Base-by-base conservation (phyloP, 2,329 filamentous ascomycete species). In the Cordyceps tenuipes region DNA sequence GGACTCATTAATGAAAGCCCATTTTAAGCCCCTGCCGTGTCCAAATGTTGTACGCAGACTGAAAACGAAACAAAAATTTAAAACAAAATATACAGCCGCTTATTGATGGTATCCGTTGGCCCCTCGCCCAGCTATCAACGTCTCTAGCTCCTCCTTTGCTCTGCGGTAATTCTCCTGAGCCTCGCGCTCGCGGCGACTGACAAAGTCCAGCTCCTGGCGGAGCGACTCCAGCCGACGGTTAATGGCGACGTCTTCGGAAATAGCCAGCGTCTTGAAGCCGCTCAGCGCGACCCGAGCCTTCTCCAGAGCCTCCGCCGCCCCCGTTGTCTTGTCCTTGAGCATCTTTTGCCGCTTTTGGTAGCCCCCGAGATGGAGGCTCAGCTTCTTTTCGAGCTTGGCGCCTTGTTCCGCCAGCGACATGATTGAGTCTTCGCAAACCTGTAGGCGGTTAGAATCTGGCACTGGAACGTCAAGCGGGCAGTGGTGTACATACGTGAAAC, bases 361-460 rank as follows among this genome's bases (percentile, higher is more conserved):
- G 15, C 94, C 94, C 26, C 92, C 92, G 2, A 96, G 84, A 67
- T 94, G 87, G 58, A 96, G 79, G 0, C 81, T 80, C n/a, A 99
- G 82, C 74, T 94, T 97, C 82, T 96, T 96, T 75, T 97, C 92
- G 1, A 96, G 78, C 73, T 93, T 95, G 70, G 91, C 90, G 58
- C 89, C 90, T 61, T 87, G 82, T 66, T 93, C 87, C 3, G 92
- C 94, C 0, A 86, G 85, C 3, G 82, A 77, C 66, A 89, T 81
- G 63, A 96, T 88, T 8, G 82, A 79, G 51, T 89, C 83, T 73
- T 94, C 89, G 1, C 91, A 82, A 50, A 80, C 81, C 86, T 89
- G 59, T 55, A 23, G 62, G 47, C 57, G 29, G 56, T 70, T 65
- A 70, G 65, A 49, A 23, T 41, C n/a, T 23, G 13, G 26, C 1